These are phyloP conservation scores for Linnemannia elongata DNA, from an alignment of 192 early-diverging fungal species.

Conservation along the genomic window DNA sequence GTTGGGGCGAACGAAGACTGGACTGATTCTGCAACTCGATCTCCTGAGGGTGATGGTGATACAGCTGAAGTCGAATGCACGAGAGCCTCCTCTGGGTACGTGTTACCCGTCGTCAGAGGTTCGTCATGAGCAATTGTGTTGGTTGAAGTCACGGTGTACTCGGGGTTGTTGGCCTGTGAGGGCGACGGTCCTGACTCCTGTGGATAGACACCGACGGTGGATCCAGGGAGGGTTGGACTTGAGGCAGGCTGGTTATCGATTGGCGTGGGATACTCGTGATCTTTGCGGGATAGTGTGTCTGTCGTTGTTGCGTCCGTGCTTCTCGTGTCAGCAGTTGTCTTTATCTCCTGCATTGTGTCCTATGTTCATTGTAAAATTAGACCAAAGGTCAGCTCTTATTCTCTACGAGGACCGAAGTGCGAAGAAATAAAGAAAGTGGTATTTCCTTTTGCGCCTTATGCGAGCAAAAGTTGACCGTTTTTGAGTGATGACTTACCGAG, in stretches of 20 bases:
- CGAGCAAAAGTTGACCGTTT: background rate
- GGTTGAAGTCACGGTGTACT: background rate
- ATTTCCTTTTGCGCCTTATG: too few relatives aligned
- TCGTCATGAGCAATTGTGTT: background rate
- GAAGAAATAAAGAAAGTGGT: background rate
- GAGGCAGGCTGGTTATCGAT: slow-evolving; percentile 12
- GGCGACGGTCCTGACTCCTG: background rate
- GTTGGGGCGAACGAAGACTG: background rate
- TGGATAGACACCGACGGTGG: slow-evolving; percentile 19
- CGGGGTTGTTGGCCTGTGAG: background rate
- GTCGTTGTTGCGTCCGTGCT: slow-evolving; percentile 1
- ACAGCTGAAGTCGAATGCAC: background rate
- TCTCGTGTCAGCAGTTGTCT: background rate
- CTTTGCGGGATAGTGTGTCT: background rate
- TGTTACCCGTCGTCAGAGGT: background rate
- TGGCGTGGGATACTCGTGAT: background rate
- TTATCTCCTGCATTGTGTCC: background rate
- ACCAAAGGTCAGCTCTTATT: background rate
- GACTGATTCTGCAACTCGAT: background rate
- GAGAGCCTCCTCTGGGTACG: slow-evolving; percentile 5
- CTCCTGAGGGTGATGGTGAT: background rate
- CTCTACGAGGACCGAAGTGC: background rate
- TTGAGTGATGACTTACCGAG: background rate
- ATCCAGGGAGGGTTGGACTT: slow-evolving; percentile 16
- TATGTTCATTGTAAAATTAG: background rate